These are phyloP conservation scores for Torulaspora indica DNA, from an alignment of 805 yeast species.

Conservation along the genomic window DNA sequence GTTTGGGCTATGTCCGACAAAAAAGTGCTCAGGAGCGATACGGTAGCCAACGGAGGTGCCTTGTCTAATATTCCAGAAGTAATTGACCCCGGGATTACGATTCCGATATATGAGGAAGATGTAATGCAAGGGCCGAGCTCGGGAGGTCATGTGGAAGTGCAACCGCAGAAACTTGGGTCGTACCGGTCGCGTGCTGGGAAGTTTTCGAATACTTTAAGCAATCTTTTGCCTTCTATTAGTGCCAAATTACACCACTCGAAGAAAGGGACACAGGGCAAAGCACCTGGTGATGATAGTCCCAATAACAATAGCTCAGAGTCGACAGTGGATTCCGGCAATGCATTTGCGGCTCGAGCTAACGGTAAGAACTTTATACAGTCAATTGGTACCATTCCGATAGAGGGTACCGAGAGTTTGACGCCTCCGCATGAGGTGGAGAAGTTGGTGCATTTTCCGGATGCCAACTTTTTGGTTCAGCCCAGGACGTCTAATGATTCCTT, in stretches of 20 bases:
- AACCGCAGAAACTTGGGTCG: constrained; percentile 34
- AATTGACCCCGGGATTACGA: constrained; percentile 34
- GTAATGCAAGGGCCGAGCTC: constrained; percentile 9
- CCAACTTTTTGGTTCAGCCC: constrained; percentile 25
- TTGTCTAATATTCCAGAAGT: constrained; percentile 30
- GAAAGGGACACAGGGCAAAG: constrained; percentile 14
- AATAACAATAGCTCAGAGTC: constrained; percentile 17
- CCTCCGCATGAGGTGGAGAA: constrained; percentile 31
- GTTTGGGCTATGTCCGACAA: constrained; percentile 12
- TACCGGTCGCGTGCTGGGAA: constrained; percentile 35
- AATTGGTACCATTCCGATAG: constrained; percentile 20
- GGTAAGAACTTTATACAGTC: constrained; percentile 17
- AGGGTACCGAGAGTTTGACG: constrained; percentile 21
- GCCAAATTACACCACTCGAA: constrained; percentile 34
- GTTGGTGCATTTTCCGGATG: constrained; percentile 29
- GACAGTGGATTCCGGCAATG: constrained; percentile 15
- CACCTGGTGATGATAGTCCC: constrained; percentile 10
- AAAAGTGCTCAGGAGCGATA: constrained; percentile 4
- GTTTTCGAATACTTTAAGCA: constrained; percentile 35
- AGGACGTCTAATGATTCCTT: constrained; percentile 34
- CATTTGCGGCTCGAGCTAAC: constrained; percentile 12
- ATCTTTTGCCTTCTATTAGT: constrained; percentile 35
- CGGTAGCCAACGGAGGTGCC: constrained; percentile 5
- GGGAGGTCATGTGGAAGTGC: constrained; percentile 9
- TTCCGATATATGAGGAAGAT: constrained; percentile 35